These are phyloP conservation scores for Lactarius vividus DNA, from an alignment of 768 basidiomycete genomes.

Conservation along the genomic window DNA sequence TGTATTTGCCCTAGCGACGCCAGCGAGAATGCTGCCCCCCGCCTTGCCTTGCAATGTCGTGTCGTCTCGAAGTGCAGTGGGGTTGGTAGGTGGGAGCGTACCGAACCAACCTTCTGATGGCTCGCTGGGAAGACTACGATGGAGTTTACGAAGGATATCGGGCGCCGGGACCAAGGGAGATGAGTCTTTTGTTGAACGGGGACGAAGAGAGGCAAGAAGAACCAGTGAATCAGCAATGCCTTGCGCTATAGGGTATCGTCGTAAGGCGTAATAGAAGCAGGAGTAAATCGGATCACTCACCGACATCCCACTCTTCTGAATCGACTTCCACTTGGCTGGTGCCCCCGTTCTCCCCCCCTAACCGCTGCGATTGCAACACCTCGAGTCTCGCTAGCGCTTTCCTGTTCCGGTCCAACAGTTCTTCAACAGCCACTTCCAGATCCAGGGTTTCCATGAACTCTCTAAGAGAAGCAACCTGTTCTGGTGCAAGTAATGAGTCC, in stretches of 20 bases:
- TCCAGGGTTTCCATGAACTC: constrained; percentile 57
- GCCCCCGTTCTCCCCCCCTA: constrained; percentile 46
- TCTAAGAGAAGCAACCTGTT: constrained; percentile 57
- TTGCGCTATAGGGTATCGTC: constrained; percentile 49
- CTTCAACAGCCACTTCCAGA: constrained; percentile 66
- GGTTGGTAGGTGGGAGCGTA: constrained; percentile 55
- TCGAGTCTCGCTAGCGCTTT: constrained; percentile 62
- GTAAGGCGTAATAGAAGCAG: constrained; percentile 1
- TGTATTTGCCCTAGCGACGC: constrained; percentile 21
- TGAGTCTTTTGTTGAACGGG: constrained; percentile 48
- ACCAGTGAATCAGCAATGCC: constrained; percentile 68
- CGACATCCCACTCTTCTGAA: constrained; percentile 82
- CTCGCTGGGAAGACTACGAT: constrained; percentile 61
- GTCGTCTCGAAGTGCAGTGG: constrained; percentile 70
- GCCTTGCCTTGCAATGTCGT: constrained; percentile 64
- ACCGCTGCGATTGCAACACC: constrained; percentile 58
- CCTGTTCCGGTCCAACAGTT: constrained; percentile 63
- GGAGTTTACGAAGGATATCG: constrained; percentile 64
- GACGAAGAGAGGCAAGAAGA: constrained; percentile 67
- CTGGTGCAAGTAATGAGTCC: constrained; percentile 53
- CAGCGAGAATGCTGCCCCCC: constrained; percentile 25
- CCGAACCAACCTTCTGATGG: constrained; percentile 71
- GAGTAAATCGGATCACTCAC: constrained; percentile 41
- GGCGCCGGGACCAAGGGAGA: constrained; percentile 60
- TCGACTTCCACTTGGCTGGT: constrained; percentile 52